Evolutionary conservation across 2,329 filamentous ascomycete genomes (phyloP), one percentile per base, ranked within the genome.

Genomic region (Fusarium albidum): DNA sequence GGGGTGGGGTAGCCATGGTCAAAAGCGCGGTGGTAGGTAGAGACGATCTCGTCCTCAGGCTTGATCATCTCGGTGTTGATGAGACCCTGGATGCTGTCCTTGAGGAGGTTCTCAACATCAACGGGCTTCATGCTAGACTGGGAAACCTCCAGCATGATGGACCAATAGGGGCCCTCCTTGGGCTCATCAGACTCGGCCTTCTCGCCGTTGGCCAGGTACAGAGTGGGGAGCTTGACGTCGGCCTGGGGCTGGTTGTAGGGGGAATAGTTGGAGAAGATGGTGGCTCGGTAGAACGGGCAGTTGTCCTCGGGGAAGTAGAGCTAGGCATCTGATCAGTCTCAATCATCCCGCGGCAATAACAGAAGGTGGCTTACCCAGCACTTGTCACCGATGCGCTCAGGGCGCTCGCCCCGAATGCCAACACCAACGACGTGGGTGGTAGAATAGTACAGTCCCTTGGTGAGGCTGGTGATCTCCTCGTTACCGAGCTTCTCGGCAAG

Each of bases 211-310:
- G 90, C 95, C 34, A 93, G 83, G 75, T 93, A 90, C 66, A 92
- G 79, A 17, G 95, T 98, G 32, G 92, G 86, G 50, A 99, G 86
- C 83, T 96, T 95, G 72, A 83, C 88, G 52, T 88, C 87, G 54
- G 86, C 82, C 64, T 90, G 81, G 28, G 95, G 95, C 80, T 98
- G 95, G 83, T 99, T 99, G 86, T 96, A 88, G 46, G 94, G 95
- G 17, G 95, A 98, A 85, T 99, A 99, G 86, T 99, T 99, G 78
- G 94, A 98, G 86, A 99, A 99, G 80, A 99, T 98, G 72, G 95
- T 99, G 71, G 95, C 95, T 68, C 95, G 91, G 84, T 99, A 99
- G 84, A 99, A 99, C 73, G 92, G 92, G 82, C 92, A 97, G 84
- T 99, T 89, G 76, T 96, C 90, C 77, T 99, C 95, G 59, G 95